These are phyloP conservation scores for Acidiella bohemica DNA, from an alignment of 495 filamentous ascomycete genomes.

Conservation along the genomic window DNA sequence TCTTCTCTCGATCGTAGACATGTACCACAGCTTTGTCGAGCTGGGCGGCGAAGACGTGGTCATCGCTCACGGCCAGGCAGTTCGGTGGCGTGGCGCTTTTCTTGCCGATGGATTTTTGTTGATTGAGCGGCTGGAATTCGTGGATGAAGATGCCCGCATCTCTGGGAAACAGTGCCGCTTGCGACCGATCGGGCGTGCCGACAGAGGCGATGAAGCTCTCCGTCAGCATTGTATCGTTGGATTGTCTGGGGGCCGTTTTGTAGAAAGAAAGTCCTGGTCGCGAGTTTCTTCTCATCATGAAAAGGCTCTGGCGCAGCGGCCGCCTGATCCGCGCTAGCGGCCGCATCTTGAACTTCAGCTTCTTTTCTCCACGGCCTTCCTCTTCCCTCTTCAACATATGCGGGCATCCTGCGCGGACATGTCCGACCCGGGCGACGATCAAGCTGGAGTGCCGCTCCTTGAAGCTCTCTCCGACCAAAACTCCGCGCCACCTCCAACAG, in stretches of 20 bases:
- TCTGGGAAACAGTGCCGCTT: slow-evolving; percentile 51
- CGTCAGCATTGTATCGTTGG: too few relatives aligned
- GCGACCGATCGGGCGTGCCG: slow-evolving; percentile 46
- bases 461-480: slow-evolving; percentile 14
- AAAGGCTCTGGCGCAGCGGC: too few relatives aligned
- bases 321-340: too few relatives aligned
- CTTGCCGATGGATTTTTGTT: slow-evolving; percentile 68
- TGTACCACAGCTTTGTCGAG: slow-evolving; percentile 81
- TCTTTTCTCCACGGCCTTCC: too few relatives aligned
- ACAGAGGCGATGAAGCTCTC: slow-evolving; percentile 72
- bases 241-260: too few relatives aligned
- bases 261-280: too few relatives aligned
- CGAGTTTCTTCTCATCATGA: too few relatives aligned
- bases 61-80: slow-evolving; percentile 64
- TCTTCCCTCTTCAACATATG: too few relatives aligned
- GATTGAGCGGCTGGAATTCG: slow-evolving; percentile 59
- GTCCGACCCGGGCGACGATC: slow-evolving; percentile 22
- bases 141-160: slow-evolving; percentile 77
- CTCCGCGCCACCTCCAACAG: slow-evolving; percentile 6
- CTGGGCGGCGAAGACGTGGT: slow-evolving; percentile 84
- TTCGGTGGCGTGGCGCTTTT: slow-evolving; percentile 72
- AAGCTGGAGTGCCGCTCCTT: slow-evolving; percentile 21
- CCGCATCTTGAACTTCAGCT: too few relatives aligned
- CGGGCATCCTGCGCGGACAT: slow-evolving; percentile 18
- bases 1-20: slow-evolving; percentile 71